A percentile compares a stretch with the other conserved stretches of the same genome.
phyloP scores from a whole-genome alignment of 331 rosid genomes.

The Prunus yedoensis region DNA sequence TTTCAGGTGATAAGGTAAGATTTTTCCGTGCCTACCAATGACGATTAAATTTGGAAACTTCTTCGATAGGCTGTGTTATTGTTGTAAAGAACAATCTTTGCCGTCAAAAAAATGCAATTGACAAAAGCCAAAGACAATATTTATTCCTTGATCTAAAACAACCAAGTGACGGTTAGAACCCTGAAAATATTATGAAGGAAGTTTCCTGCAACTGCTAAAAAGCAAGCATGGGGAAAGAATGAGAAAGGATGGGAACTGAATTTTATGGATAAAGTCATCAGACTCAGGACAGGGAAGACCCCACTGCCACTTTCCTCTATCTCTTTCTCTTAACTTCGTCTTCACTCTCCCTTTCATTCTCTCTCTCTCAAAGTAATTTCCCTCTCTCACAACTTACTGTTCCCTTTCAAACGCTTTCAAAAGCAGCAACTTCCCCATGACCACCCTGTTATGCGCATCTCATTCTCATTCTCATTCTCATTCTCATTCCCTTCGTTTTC shows the following conservation, averaged over 20 bases:
- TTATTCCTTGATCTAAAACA: neutral
- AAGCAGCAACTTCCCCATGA: slow-evolving; percentile 19
- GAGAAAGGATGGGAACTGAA: neutral
- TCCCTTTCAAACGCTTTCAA: slow-evolving; percentile 31
- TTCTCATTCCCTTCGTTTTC: neutral
- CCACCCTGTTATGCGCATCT: slow-evolving; percentile 5
- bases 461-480: too few species aligned
- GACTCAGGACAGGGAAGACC: neutral
- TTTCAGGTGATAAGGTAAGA: too few species aligned
- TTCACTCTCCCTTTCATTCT: slow-evolving; percentile 14
- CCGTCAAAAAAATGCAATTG: neutral
- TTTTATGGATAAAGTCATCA: slow-evolving; percentile 5
- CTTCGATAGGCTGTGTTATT: too few species aligned
- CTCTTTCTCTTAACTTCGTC: slow-evolving; percentile 12
- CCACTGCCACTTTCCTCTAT: slow-evolving; percentile 9
- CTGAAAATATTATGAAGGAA: neutral
- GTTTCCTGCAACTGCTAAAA: neutral
- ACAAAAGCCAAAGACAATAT: neutral
- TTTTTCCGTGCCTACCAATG: too few species aligned
- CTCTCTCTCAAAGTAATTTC: slow-evolving; percentile 20
- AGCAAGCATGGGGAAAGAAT: neutral
- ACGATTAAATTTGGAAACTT: too few species aligned
- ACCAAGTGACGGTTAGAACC: neutral
- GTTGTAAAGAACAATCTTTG: neutral
- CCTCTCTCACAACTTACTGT: slow-evolving; percentile 15